Evolutionary conservation across 495 filamentous ascomycete species (phyloP), one percentile per base, ranked within the genome.

Genomic region (Astrothelium macrocarpum): DNA sequence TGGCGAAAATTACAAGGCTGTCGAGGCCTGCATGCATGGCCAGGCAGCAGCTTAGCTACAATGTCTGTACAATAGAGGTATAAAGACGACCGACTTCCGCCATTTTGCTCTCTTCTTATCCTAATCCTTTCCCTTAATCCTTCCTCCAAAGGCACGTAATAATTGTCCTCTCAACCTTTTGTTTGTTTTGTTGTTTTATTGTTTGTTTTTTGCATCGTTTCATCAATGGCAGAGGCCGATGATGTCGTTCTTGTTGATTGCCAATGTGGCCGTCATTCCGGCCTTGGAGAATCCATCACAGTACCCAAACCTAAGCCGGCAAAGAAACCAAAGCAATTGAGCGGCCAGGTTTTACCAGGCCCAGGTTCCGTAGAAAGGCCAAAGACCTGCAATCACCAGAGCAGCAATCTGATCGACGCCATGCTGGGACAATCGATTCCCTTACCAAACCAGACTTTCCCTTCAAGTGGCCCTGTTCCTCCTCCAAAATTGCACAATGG

Each of bases 1-100:
- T n/a, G n/a, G n/a, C n/a, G n/a, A n/a, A n/a, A n/a, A n/a, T n/a
- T 26, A 26, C 49, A 56, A 56, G 49, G 49, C 49, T 56, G 25
- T 23, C 20, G 16, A 56, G 25, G 49, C 25, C 49, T 29, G 25
- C 49, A 29, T 56, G 49, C 20, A 2, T 56, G 29, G 49, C n/a
- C 29, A 56, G 49, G 49, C 49, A 56, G 10, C 49, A 56, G 49
- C 49, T 26, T 26, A n/a, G 5, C 25, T 29, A 29, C 23, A 20
- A 3, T 49, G 7, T 20, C 12, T 10, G 16, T 29, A 9, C 25
- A 26, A 56, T 5, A 56, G 49, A n/a, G 25, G 25, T 56, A 56
- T 56, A 56, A 56, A 56, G 7, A 4, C 2, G 25, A 5, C 2
- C 20, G 16, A 4, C 20, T 29, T 23, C 7, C 29, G 29, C 1